A percentile compares a stretch with the other conserved stretches of the same genome.
phyloP scores from a whole-genome alignment of 306 rosid species.

The Sophora flavescens region DNA sequence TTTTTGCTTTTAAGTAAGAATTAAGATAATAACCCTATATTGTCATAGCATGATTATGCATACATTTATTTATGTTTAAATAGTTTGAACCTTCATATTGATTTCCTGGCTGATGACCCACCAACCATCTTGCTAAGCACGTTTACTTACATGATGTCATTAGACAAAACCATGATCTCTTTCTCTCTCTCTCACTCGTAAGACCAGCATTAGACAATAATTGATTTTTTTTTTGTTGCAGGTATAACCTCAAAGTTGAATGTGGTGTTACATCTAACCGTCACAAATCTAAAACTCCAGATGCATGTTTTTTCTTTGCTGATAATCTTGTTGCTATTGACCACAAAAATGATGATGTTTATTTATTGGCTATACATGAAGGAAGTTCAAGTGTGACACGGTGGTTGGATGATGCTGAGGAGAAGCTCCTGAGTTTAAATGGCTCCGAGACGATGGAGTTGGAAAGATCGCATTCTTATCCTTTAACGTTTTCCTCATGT shows the following conservation, averaged over 20 bases:
- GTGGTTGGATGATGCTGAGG: constrained; percentile 81
- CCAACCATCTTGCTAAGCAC: background rate
- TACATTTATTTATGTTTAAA: constrained; percentile 17
- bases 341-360: constrained; percentile 86
- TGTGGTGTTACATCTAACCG: constrained; percentile 70
- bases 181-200: too few species aligned
- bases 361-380: constrained; percentile 73
- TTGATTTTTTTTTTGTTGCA: constrained; percentile 56
- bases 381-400: constrained; percentile 51
- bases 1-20: background rate
- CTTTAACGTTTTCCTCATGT: constrained; percentile 43
- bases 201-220: constrained; percentile 29
- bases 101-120: constrained; percentile 14
- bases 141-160: constrained; percentile 14
- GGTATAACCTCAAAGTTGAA: constrained; percentile 94
- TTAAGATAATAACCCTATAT: background rate
- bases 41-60: background rate
- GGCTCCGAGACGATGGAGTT: constrained; percentile 47
- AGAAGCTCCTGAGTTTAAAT: constrained; percentile 72
- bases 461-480: constrained; percentile 46
- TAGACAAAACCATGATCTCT: constrained; percentile 22
- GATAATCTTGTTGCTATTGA: constrained; percentile 85
- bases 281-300: constrained; percentile 88
- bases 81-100: constrained; percentile 16
- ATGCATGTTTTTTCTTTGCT: constrained; percentile 96